Base-by-base conservation (phyloP, 192 early-diverging fungal genomes). In the Backusella sp. region DNA sequence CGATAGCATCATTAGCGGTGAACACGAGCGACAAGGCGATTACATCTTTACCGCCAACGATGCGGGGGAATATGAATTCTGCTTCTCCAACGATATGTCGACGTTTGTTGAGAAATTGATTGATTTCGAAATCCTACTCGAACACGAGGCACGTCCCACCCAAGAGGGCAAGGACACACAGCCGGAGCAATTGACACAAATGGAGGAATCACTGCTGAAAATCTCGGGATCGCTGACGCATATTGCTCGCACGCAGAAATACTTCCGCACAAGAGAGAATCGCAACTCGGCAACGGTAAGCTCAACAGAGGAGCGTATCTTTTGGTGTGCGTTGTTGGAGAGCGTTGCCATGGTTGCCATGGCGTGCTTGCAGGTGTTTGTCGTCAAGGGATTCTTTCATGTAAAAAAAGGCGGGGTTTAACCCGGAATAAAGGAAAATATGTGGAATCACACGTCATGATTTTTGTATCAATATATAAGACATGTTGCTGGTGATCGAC, bases 81-180 rank as follows among this genome's bases (percentile, higher is more conserved):
- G 98, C 89, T 99, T 99, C 88, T 93, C 92, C 77, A 99, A 99
- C 80, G 89, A 88, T 44, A 92, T 97, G 89, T 93, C 96, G 23
- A 95, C 96, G 8, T 98, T 97, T 89, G 92, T 93, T 21, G 96
- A 98, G 76, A 99, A 99, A 82, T 81, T 91, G 8, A 88, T 99
- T 23, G 97, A 99, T 82, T 97, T 99, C 83, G 97, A 99, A 76
- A 93, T 99, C 76, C 89, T 90, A 2, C 88, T 96, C 14, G 95
- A 99, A 79, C 89, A 96, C 82, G 96, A 97, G 86, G 85, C 82
- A 34, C 88, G 90, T 19, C 72, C 83, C 39, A 68, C 39, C 49
- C 23, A 42, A 21, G 72, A 71, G 6, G 70, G 69, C 6, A 74
- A 70, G 17, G 83, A 86, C 44, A 74, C 79, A 30, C 84, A 86